These are phyloP conservation scores for Catharanthus roseus DNA, from an alignment of 257 asterid genomes.

Conservation along the genomic window DNA sequence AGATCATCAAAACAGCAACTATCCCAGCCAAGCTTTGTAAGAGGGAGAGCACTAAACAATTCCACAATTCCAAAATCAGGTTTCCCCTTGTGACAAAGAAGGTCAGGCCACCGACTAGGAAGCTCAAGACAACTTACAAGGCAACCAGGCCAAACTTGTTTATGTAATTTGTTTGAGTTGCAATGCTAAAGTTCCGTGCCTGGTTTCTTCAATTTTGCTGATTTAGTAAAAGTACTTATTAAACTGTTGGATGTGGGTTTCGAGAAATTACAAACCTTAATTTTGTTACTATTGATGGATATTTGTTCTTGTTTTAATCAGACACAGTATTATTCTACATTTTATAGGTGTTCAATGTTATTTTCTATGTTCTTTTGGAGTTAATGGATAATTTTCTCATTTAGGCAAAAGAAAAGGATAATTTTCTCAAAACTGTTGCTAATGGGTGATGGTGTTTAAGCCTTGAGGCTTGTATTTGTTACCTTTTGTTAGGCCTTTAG, in stretches of 20 bases:
- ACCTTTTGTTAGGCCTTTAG: too few relatives aligned
- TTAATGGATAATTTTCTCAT: too few relatives aligned
- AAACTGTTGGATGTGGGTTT: slow-evolving; percentile 7
- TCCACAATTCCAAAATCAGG: slow-evolving; percentile 73
- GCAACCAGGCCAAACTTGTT: slow-evolving; percentile 63
- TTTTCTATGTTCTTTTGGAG: too few relatives aligned
- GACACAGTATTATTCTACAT: background rate
- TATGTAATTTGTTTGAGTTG: slow-evolving; percentile 30
- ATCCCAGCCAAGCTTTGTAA: slow-evolving; percentile 84
- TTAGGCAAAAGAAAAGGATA: too few relatives aligned
- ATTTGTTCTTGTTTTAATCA: background rate
- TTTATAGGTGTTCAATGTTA: too few relatives aligned
- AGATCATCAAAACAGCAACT: slow-evolving; percentile 87
- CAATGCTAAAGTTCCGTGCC: background rate
- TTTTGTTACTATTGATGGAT: slow-evolving; percentile 7
- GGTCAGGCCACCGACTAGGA: slow-evolving; percentile 74
- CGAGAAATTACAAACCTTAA: background rate
- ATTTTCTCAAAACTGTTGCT: too few relatives aligned
- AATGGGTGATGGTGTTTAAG: too few relatives aligned
- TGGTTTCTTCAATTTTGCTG: slow-evolving; percentile 15
- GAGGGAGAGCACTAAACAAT: slow-evolving; percentile 83
- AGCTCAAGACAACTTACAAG: slow-evolving; percentile 77
- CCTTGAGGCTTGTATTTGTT: too few relatives aligned
- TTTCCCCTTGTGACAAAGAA: slow-evolving; percentile 69
- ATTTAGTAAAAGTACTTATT: background rate